These are phyloP conservation scores for Phytophthora crassamura DNA, from an alignment of 352 stramenopile species.

Conservation along the genomic window DNA sequence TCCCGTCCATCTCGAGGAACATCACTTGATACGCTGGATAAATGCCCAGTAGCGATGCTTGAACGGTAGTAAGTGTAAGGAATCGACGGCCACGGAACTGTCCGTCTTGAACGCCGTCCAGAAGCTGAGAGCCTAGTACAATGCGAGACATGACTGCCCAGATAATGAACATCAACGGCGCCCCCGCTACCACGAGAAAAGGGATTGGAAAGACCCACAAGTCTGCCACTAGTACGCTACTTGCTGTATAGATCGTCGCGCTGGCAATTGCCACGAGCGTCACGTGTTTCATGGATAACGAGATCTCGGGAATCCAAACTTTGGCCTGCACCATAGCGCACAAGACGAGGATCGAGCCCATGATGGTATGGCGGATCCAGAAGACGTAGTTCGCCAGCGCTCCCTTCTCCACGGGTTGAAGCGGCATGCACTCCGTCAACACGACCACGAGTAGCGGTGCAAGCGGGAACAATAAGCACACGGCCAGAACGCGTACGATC, in stretches of 20 bases:
- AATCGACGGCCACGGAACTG: constrained; percentile 24
- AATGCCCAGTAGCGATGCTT: constrained; percentile 39
- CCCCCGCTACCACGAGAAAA: constrained; percentile 37
- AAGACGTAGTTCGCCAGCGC: constrained; percentile 34
- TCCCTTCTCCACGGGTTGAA: constrained; percentile 17
- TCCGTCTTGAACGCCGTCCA: constrained; percentile 23
- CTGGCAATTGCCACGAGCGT: constrained; percentile 12
- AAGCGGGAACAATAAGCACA: constrained; percentile 30
- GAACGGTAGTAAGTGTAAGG: constrained; percentile 24
- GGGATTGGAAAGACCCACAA: constrained; percentile 49
- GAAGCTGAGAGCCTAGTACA: constrained; percentile 20
- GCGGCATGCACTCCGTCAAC: constrained; percentile 22
- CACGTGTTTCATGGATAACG: constrained; percentile 22
- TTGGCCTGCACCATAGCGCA: constrained; percentile 23
- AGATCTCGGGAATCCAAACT: constrained; percentile 32
- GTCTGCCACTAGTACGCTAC: constrained; percentile 27
- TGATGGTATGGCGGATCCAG: constrained; percentile 33
- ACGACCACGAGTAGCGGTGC: constrained; percentile 20
- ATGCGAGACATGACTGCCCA: constrained; percentile 16
- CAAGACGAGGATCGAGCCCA: constrained; percentile 14
- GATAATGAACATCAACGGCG: constrained; percentile 34
- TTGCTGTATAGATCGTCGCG: constrained; percentile 16
- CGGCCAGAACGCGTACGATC: constrained; percentile 3
- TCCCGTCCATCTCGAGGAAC: constrained; percentile 26
- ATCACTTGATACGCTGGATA: constrained; percentile 44